These are phyloP conservation scores for Dendrobium chrysotoxum DNA, from an alignment of 106 monocot genomes.

Conservation along the genomic window DNA sequence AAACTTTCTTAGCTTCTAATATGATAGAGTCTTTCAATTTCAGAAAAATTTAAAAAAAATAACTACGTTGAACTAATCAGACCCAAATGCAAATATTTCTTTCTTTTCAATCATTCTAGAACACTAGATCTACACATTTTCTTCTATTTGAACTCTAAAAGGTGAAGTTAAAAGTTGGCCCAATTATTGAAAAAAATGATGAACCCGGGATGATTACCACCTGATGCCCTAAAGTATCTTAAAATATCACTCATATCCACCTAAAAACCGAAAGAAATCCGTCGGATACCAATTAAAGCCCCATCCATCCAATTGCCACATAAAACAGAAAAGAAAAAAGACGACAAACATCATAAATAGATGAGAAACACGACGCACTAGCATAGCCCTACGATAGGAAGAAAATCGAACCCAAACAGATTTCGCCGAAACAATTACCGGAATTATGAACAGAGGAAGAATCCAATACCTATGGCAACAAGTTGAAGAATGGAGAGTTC, in stretches of 20 bases:
- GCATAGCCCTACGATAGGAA: neutral
- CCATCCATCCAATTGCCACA: neutral
- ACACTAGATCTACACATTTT: neutral
- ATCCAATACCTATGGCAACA: constrained; percentile 70
- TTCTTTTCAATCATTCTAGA: neutral
- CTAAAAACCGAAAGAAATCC: neutral
- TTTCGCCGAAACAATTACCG: neutral
- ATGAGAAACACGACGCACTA: neutral
- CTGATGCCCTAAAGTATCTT: neutral
- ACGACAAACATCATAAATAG: neutral
- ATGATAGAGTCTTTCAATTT: neutral
- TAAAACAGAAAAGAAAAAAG: neutral
- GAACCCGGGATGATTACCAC: neutral
- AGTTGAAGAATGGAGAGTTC: constrained; percentile 59
- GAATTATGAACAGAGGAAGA: neutral
- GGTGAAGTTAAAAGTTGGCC: neutral
- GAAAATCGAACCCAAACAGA: neutral
- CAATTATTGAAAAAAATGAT: neutral
- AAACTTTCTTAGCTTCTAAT: neutral
- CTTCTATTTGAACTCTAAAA: neutral
- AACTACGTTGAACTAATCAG: neutral
- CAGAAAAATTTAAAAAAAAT: neutral
- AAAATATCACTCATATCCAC: neutral
- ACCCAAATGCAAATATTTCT: neutral
- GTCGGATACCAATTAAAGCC: neutral